Evolutionary conservation across 352 stramenopile genomes (phyloP).

Genomic region (Globisporangium carolinianum): DNA sequence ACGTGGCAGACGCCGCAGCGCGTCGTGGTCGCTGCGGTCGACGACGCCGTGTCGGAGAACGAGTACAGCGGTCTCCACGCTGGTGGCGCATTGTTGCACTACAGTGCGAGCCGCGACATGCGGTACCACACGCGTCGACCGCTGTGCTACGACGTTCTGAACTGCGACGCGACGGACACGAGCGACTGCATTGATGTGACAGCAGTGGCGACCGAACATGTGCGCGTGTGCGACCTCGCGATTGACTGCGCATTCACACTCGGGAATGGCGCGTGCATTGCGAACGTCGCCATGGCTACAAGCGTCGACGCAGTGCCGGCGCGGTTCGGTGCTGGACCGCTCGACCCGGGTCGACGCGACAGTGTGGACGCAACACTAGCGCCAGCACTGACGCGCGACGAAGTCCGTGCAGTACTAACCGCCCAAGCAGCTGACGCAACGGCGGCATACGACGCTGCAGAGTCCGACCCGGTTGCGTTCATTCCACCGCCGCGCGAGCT

Average conservation of each 20-base stretch:
- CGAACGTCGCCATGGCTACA: conserved; percentile 4
- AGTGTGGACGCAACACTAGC: neutral
- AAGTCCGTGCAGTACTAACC: conserved; percentile 16
- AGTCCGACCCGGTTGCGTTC: conserved; percentile 14
- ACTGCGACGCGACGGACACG: conserved; percentile 30
- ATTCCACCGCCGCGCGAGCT: conserved; percentile 30
- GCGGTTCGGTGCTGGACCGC: conserved; percentile 26
- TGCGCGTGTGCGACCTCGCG: conserved; percentile 49
- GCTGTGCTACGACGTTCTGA: conserved; percentile 49
- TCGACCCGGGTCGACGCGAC: conserved; percentile 21
- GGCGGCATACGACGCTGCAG: conserved; percentile 10
- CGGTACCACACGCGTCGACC: conserved; percentile 57
- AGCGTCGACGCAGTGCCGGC: conserved; percentile 10
- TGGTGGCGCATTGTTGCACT: conserved; percentile 50
- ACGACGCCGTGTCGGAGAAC: conserved; percentile 49
- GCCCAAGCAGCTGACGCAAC: conserved; percentile 19
- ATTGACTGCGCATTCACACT: conserved; percentile 29
- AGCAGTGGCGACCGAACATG: neutral
- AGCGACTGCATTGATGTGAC: conserved; percentile 16
- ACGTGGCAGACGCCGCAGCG: conserved; percentile 48
- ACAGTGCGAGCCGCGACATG: conserved; percentile 44
- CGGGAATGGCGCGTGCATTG: conserved; percentile 50
- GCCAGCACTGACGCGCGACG: conserved; percentile 19
- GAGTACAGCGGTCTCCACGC: conserved; percentile 57
- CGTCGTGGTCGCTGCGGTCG: conserved; percentile 38